Evolutionary conservation across 2,329 filamentous ascomycete genomes (phyloP), one percentile per base, ranked within the genome.

Genomic region (Paraphaeosphaeria minitans): DNA sequence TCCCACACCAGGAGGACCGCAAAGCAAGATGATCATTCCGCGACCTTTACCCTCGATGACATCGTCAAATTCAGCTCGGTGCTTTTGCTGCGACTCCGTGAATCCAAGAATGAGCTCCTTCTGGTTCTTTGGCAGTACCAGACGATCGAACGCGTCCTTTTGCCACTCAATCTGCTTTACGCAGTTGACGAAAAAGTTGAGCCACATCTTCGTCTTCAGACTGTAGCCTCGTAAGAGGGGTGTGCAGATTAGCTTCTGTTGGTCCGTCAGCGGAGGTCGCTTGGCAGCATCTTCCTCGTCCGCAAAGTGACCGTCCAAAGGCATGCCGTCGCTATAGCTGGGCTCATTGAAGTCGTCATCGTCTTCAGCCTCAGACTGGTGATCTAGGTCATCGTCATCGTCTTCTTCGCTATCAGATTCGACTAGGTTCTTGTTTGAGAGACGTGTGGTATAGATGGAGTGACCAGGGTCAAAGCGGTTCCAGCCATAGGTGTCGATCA

Each of bases 401-500:
- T 37, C 54, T n/a, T 59, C 58, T 7, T 54, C 60, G 33, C 21
- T 39, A 7, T 22, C 24, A 4, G 41, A 45, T 8, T 31, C 22
- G 3, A 35, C 53, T 7, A 55, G 59, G 3, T 75, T 69, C 31
- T 74, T 77, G 42, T 73, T 71, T 8, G 63, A 64, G 42, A 80
- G 61, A 4, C 78, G 73, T 1, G 69, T 67, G 12, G 78, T 73
- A 55, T 72, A 80, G 66, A 80, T 65, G 10, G 73, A 65, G 21
- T 71, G 62, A 58, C 78, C 74, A 0, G 82, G 79, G 39, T 82
- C 78, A 69, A 83, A 84, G 1, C 70, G 71, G 42, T 77, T 86
- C 85, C 55, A 84, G 39, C 81, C 82, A 35, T 82, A 78, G 0
- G 79, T 78, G 59, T 85, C 83, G 47, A 85, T 80, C 43, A 85